Conservation (phyloP, 768 basidiomycete genomes). For the Omphalotus guepiniiformis region DNA sequence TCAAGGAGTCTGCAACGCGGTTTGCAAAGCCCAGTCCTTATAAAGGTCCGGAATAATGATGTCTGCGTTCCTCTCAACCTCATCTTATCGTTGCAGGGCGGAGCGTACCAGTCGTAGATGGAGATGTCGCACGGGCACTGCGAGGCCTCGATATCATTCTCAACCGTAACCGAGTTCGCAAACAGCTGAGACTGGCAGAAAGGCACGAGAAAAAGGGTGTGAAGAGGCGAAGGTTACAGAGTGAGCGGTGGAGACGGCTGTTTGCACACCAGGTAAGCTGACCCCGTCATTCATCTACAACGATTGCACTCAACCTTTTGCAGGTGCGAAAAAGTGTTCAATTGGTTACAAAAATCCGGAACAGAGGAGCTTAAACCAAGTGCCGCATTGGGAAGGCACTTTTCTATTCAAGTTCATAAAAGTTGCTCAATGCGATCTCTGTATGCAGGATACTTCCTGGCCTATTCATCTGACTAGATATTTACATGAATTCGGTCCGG, state of each 20-base stretch:
- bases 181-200: constrained; percentile 42
- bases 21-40: constrained; percentile 36
- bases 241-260: constrained; percentile 73
- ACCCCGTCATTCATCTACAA: constrained; percentile 10
- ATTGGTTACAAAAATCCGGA: constrained; percentile 73
- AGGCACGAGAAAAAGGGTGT: constrained; percentile 83
- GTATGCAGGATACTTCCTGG: too few species aligned
- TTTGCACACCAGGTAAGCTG: constrained; percentile 73
- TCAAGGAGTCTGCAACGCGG: constrained; percentile 19
- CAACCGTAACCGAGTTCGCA: constrained; percentile 48
- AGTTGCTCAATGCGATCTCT: too few species aligned
- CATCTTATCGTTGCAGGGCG: constrained; percentile 47
- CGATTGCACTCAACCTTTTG: constrained; percentile 14
- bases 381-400: too few species aligned
- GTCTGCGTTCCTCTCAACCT: not conserved
- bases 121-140: constrained; percentile 45
- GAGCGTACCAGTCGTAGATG: constrained; percentile 41
- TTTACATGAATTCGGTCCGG: not conserved
- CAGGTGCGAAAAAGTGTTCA: constrained; percentile 84
- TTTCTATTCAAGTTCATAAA: too few species aligned
- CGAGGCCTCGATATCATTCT: constrained; percentile 47
- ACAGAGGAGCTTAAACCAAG: constrained; percentile 63
- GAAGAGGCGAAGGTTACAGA: constrained; percentile 69
- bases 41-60: constrained; percentile 36
- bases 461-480: not conserved